These are phyloP conservation scores for Cocos nucifera DNA, from an alignment of 176 grass and related monocot species.

Conservation along the genomic window DNA sequence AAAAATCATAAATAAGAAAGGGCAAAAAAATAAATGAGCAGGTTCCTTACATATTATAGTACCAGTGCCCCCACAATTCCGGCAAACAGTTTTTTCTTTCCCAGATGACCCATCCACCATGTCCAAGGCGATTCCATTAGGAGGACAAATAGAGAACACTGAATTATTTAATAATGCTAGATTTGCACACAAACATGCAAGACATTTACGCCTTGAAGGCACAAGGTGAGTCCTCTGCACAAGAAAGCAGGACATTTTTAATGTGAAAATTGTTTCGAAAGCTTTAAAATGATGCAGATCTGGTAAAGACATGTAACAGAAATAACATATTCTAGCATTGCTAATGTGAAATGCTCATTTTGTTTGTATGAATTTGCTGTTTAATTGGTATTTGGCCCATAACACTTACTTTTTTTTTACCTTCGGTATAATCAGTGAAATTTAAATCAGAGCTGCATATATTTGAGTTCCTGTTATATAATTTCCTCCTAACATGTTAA, in stretches of 20 bases:
- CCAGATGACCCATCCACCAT: conserved; percentile 15
- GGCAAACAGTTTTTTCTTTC: conserved; percentile 63
- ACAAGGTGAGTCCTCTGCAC: conserved; percentile 26
- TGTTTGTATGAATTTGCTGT: too few species aligned
- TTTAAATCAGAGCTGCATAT: too few species aligned
- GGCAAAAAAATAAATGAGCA: conserved; percentile 1
- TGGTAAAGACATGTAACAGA: too few species aligned
- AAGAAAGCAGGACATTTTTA: conserved; percentile 4
- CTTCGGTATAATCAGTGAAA: too few species aligned
- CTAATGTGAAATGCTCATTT: too few species aligned
- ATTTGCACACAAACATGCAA: conserved; percentile 57
- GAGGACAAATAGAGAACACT: conserved; percentile 32
- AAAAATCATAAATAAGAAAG: conserved; percentile 3
- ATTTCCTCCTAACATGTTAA: too few species aligned
- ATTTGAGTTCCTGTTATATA: too few species aligned
- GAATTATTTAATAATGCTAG: conserved; percentile 46
- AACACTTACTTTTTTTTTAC: too few species aligned
- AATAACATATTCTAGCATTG: too few species aligned
- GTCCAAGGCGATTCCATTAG: conserved; percentile 40
- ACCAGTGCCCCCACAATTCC: conserved; percentile 68
- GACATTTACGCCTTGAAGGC: conserved; percentile 63
- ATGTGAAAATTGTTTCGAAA: too few species aligned
- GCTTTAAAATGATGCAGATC: too few species aligned
- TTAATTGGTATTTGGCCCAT: too few species aligned
- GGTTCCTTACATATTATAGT: conserved; percentile 74